phyloP scores from a whole-genome alignment of 768 basidiomycete genomes.

The Mycena pura region DNA sequence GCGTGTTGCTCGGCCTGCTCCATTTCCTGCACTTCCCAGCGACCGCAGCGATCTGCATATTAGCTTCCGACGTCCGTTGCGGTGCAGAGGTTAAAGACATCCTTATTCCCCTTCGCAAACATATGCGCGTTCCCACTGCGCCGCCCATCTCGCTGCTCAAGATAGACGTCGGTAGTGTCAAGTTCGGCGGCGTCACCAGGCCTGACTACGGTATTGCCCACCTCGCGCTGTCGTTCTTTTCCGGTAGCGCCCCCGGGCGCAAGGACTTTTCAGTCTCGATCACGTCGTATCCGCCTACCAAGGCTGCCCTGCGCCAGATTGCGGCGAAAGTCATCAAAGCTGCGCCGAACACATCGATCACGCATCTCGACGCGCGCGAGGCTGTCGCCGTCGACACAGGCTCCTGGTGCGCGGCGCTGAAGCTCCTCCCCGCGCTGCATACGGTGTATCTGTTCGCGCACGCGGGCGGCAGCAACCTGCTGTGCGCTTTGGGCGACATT shows the following conservation, averaged over 20 bases:
- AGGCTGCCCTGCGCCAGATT: slow-evolving; percentile 6
- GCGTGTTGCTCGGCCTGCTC: neutral
- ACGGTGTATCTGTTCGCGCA: slow-evolving; percentile 1
- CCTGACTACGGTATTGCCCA: neutral
- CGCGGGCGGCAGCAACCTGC: no score
- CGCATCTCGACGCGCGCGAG: neutral
- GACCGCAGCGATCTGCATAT: neutral
- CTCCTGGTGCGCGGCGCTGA: neutral
- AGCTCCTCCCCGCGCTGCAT: slow-evolving; percentile 4
- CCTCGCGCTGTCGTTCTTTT: neutral
- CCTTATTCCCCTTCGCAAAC: slow-evolving; percentile 10
- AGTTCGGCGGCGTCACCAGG: neutral
- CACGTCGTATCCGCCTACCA: neutral
- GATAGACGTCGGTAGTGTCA: no score
- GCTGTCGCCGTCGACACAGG: neutral
- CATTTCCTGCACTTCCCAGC: neutral
- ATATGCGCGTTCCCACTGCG: neutral
- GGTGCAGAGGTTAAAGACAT: neutral
- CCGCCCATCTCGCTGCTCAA: neutral
- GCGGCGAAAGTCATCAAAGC: slow-evolving; percentile 11
- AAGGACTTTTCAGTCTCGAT: neutral
- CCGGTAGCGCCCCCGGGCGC: neutral
- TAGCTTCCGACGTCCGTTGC: neutral
- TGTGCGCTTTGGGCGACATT: no score
- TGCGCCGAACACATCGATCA: neutral